A percentile compares a stretch with the other conserved stretches of the same genome.
Conservation (phyloP, 2,329 filamentous ascomycete species). For the Didymella sp. region DNA sequence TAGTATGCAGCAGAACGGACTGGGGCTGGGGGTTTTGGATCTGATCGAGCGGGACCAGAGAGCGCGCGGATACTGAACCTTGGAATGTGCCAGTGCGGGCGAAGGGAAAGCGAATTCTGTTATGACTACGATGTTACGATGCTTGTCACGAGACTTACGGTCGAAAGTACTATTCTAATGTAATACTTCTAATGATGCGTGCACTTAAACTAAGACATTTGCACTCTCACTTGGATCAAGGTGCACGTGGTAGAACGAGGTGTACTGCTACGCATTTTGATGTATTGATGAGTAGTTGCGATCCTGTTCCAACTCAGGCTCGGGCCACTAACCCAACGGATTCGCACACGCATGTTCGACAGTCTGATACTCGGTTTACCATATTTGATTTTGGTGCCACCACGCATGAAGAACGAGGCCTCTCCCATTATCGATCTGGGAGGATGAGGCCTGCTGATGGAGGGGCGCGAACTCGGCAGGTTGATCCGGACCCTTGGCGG, state of each 20-base stretch:
- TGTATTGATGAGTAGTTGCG: not conserved
- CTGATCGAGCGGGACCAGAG: slow-evolving; percentile 35
- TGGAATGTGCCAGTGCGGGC: not conserved
- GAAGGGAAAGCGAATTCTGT: not conserved
- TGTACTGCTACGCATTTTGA: not conserved
- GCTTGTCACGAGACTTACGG: slow-evolving; percentile 8
- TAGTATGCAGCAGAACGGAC: slow-evolving; percentile 12
- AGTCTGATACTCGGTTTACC: not conserved
- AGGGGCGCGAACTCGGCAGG: not conserved
- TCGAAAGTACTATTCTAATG: slow-evolving; percentile 16
- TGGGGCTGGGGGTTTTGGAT: slow-evolving; percentile 24
- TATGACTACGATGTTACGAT: slow-evolving; percentile 10
- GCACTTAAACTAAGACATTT: not conserved
- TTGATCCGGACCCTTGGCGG: not conserved
- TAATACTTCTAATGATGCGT: slow-evolving; percentile 7
- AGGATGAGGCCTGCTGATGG: not conserved
- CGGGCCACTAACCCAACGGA: not conserved
- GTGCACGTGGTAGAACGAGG: not conserved
- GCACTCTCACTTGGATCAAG: not conserved
- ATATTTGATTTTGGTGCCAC: not conserved
- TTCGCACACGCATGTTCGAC: not conserved
- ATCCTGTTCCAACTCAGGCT: not conserved
- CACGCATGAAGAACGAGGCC: no score
- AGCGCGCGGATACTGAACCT: slow-evolving; percentile 22
- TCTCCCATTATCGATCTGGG: no score